Evolutionary conservation across 164 flowering plant species (phyloP).

Genomic region (Amborella trichopoda): DNA sequence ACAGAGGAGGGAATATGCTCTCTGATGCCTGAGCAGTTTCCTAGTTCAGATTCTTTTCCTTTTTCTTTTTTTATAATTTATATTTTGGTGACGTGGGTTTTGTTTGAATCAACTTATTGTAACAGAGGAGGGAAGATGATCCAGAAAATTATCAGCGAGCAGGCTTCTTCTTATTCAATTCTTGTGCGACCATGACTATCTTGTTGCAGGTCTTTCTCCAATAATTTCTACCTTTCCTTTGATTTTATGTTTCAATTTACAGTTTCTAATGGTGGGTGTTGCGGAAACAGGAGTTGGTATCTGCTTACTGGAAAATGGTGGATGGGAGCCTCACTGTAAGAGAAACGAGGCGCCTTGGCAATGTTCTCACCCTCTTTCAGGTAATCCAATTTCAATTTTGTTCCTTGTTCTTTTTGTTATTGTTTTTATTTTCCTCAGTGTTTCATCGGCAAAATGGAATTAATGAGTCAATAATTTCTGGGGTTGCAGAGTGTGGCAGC

Average conservation of each 20-base stretch:
- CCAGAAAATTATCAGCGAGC: slow-evolving; percentile 20
- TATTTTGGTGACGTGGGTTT: neutral
- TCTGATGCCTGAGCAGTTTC: slow-evolving; percentile 5
- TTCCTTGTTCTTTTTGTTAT: neutral
- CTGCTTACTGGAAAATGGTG: slow-evolving; percentile 14
- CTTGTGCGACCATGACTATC: slow-evolving; percentile 28
- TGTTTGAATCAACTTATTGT: too few species aligned
- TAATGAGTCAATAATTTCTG: neutral
- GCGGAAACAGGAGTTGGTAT: slow-evolving; percentile 27
- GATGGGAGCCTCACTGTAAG: slow-evolving; percentile 13
- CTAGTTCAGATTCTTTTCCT: slow-evolving; percentile 6
- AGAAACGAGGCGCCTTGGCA: slow-evolving; percentile 22
- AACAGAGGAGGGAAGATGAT: slow-evolving; percentile 18
- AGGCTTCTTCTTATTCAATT: slow-evolving; percentile 19
- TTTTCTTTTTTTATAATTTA: neutral
- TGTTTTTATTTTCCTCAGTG: neutral
- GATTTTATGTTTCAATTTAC: neutral
- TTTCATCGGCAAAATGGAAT: neutral
- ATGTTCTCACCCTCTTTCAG: slow-evolving; percentile 43
- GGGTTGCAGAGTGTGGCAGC: slow-evolving; percentile 32
- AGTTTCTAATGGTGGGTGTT: neutral
- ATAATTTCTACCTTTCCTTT: neutral
- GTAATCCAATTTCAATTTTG: slow-evolving; percentile 4
- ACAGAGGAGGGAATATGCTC: slow-evolving; percentile 17
- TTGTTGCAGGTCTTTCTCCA: slow-evolving; percentile 23